Base-by-base conservation (phyloP, 148 eudicot species). In the Oxyria digyna region DNA sequence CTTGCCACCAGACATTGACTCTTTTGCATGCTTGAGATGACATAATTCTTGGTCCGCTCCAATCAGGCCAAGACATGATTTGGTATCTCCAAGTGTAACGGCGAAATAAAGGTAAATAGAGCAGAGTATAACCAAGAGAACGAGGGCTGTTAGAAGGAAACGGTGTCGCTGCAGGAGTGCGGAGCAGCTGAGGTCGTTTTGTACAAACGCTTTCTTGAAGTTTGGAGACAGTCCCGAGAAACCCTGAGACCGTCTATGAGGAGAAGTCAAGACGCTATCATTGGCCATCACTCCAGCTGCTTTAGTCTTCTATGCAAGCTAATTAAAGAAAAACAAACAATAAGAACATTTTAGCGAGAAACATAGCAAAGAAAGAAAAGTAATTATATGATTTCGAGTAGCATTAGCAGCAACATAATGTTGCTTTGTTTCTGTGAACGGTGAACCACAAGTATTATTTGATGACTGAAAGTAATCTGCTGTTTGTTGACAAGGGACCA, bases 51-150 rank as follows among this genome's bases (percentile, higher is more conserved):
- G 81, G 62, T 82, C 81, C 6, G 73, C 69, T 72, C 88, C 96
- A 4, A 73, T 68, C 75, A 91, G 78, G 15, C 80, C 82, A 13
- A 89, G 83, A 74, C 97, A 88, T 0, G 79, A 71, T 17, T 79
- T 76, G 11, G 69, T 62, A 23, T 79, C 73, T 31, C 87, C 92
- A n/a, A 91, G 77, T 21, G 97, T 91, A 43, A 91, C 83, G 15
- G 97, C 97, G 70, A 91, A 91, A 68, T 91, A 91, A 26, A 91
- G 89, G 78, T 91, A 91, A 26, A 91, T 29, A 27, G 96, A 87
- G 81, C 97, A 91, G 6, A 91, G 82, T 45, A 91, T 48, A 11
- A 85, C 73, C 73, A 91, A 77, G 71, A 91, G 93, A 52, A 67
- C 89, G 42, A 91, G 89, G 29, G 97, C 96, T 38, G 87, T 78